Base-by-base conservation (phyloP, 768 basidiomycete genomes). In the Lyophyllum semitale region DNA sequence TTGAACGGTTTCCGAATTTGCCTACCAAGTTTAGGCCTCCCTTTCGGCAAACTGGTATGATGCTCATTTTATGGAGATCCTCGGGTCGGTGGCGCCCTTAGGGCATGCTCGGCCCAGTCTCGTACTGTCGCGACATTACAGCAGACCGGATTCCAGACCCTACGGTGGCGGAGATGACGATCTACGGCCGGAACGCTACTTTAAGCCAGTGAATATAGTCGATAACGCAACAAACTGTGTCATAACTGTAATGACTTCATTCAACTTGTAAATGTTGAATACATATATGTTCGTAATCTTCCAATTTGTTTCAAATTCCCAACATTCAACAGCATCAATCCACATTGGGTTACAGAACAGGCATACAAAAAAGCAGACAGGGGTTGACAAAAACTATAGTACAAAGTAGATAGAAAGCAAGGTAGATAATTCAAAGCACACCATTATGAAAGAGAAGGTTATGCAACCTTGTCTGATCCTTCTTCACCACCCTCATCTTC, bases 381-480 rank as follows among this genome's bases (percentile, higher is more conserved):
- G 37, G 42, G 48, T 9, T 23, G 35, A 27, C 35, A 47, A 40
- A 8, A 47, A 44, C 44, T 61, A 57, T 13, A 51, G 52, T 61
- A 61, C 60, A 61, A 56, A 59, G 48, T n/a, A 38, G 37, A 32
- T 26, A 59, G 43, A 55, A 48, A 55, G 45, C 32, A 53, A 27
- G 48, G 33, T 44, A 51, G 40, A 52, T 60, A 38, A 43, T 51
- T 43, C 54, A 57, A 51, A 54, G 44, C 48, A 54, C 54, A 17
- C 22, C 38, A 53, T 46, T 40, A 56, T 35, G 55, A 47, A 27
- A 13, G 8, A 26, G 17, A 29, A 46, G 30, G 47, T 64, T 48
- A 60, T 23, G 65, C 60, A 61, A 55, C 58, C 59, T 68, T 68
- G 51, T 58, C 55, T 57, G 59, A 66, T 51, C 57, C 62, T 44